phyloP scores from a whole-genome alignment of 1,284 basidiomycete genomes.

The Exobasidium rhododendri region DNA sequence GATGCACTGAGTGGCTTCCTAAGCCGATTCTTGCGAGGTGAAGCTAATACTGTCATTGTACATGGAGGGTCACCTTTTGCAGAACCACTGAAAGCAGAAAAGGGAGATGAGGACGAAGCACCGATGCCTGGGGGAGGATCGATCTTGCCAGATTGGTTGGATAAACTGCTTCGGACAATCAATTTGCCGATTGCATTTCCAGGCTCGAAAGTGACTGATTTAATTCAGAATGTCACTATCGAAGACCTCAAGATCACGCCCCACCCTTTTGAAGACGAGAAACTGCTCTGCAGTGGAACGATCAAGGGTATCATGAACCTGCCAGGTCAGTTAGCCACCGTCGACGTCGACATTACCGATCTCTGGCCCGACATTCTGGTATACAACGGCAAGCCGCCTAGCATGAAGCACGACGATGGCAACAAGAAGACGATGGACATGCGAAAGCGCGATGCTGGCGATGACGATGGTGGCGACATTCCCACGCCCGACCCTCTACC shows the following conservation, averaged over 20 bases:
- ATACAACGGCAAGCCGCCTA: constrained; percentile 44
- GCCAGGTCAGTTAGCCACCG: constrained; percentile 40
- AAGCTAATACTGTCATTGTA: constrained; percentile 43
- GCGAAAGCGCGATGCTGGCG: neutral
- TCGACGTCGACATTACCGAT: constrained; percentile 46
- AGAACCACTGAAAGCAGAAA: neutral
- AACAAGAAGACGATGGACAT: neutral
- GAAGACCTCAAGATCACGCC: constrained; percentile 44
- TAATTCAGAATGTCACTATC: constrained; percentile 50
- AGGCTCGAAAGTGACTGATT: constrained; percentile 42
- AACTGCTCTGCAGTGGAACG: constrained; percentile 43
- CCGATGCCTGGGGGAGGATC: constrained; percentile 30
- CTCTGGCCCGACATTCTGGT: constrained; percentile 50
- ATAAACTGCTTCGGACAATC: constrained; percentile 34
- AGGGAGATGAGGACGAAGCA: constrained; percentile 10
- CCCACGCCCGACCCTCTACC: constrained; percentile 40
- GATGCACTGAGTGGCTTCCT: constrained; percentile 44
- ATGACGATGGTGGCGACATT: constrained; percentile 16
- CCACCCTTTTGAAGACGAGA: constrained; percentile 44
- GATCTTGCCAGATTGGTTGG: constrained; percentile 40
- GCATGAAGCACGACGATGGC: constrained; percentile 27
- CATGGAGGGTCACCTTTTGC: constrained; percentile 44
- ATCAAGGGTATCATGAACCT: constrained; percentile 44
- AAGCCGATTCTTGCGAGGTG: constrained; percentile 42
- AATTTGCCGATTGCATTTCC: constrained; percentile 47